Percentiles rank a stretch among this genome's conserved stretches.
These are phyloP conservation scores for Moelleriella libera DNA, from an alignment of 2,329 filamentous ascomycete genomes.

Conservation along the genomic window DNA sequence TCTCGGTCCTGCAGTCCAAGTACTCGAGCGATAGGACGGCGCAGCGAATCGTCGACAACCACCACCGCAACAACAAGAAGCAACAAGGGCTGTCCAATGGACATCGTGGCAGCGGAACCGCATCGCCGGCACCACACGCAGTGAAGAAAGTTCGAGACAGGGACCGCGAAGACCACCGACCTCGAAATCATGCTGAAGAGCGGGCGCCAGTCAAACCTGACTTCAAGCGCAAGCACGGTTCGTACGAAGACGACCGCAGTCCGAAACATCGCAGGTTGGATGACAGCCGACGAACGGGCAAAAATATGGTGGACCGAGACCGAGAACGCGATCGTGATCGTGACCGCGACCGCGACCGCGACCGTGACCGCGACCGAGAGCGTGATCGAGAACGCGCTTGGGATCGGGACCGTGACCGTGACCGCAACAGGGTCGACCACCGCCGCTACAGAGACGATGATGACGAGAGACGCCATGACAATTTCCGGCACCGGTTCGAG, in stretches of 20 bases:
- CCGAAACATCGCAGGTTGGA: constrained; percentile 28
- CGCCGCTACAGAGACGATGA: constrained; percentile 10
- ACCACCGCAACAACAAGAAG: constrained; percentile 91
- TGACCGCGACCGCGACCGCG: not conserved
- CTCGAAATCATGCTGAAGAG: constrained; percentile 36
- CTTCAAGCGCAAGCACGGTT: constrained; percentile 46
- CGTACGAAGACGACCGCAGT: constrained; percentile 26
- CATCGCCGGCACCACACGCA: constrained; percentile 51
- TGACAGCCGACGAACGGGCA: constrained; percentile 22
- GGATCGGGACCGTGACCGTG: constrained; percentile 1
- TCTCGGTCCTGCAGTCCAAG: constrained; percentile 83
- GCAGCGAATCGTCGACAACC: constrained; percentile 75
- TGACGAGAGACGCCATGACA: constrained; percentile 14
- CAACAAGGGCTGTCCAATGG: constrained; percentile 35
- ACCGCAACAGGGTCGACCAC: constrained; percentile 2
- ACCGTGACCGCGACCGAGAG: not conserved
- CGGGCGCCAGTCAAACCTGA: constrained; percentile 37
- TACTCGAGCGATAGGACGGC: constrained; percentile 64
- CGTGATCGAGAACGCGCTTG: constrained; percentile 5
- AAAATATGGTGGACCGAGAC: constrained; percentile 20
- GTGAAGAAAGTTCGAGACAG: constrained; percentile 30
- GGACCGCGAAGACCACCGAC: constrained; percentile 36
- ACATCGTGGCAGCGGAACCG: constrained; percentile 49
- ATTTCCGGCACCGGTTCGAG: constrained; percentile 20
- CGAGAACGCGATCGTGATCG: constrained; percentile 8